These are phyloP conservation scores for Dactylellina sp. DNA, from an alignment of 2,329 filamentous ascomycete species.

Conservation along the genomic window DNA sequence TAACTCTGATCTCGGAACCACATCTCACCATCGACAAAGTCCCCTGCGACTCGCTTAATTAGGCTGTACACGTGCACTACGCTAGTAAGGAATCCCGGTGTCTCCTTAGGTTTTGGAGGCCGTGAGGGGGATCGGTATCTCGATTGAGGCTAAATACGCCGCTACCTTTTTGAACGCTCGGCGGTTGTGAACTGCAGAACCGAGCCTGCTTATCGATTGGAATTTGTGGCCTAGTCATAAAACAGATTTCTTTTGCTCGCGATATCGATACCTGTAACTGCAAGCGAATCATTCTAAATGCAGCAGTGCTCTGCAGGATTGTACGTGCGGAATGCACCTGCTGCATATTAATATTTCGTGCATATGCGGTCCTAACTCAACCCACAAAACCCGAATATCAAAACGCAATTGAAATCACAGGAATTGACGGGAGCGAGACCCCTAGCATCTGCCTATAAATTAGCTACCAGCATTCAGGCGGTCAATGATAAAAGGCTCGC, in stretches of 20 bases:
- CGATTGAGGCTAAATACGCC: slow-evolving; percentile 52
- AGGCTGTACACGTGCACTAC: slow-evolving; percentile 41
- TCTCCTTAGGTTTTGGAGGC: slow-evolving; percentile 8
- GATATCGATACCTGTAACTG: slow-evolving; percentile 30
- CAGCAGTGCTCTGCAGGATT: slow-evolving; percentile 16
- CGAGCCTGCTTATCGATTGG: slow-evolving; percentile 22
- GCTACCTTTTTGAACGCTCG: slow-evolving; percentile 22
- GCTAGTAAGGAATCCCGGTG: slow-evolving; percentile 9
- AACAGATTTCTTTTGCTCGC: slow-evolving; percentile 7
- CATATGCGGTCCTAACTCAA: not conserved
- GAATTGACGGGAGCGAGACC: slow-evolving; percentile 2
- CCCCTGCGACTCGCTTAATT: slow-evolving; percentile 44
- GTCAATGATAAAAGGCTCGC: slow-evolving; percentile 33
- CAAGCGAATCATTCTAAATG: slow-evolving; percentile 15
- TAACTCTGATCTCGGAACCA: slow-evolving; percentile 53
- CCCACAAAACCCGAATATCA: slow-evolving; percentile 24
- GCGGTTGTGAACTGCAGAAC: not conserved
- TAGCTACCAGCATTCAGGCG: slow-evolving; percentile 26
- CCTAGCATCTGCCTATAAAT: slow-evolving; percentile 27
- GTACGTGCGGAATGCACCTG: slow-evolving; percentile 35
- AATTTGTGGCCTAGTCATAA: slow-evolving; percentile 42
- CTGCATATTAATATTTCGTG: slow-evolving; percentile 36
- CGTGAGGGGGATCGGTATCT: slow-evolving; percentile 48
- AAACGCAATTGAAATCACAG: slow-evolving; percentile 3
- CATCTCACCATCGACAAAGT: slow-evolving; percentile 26